Evolutionary conservation across 108 stramenopile genomes (phyloP).

Genomic region (Pseudonitzschia pungens): DNA sequence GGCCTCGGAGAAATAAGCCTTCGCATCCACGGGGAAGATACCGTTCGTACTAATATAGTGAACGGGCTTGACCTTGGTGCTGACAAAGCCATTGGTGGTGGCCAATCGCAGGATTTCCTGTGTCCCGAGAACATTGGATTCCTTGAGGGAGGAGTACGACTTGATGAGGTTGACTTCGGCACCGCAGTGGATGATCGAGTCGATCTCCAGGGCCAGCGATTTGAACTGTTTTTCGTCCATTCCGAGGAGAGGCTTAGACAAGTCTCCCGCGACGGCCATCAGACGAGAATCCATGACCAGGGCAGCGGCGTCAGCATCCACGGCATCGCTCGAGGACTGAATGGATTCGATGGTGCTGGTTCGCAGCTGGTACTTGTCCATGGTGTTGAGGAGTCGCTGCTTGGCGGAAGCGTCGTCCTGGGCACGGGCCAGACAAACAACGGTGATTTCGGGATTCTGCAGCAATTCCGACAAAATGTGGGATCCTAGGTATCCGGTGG

Average conservation of each 20-base stretch:
- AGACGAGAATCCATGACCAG: slow-evolving; percentile 35
- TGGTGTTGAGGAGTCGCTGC: slow-evolving; percentile 35
- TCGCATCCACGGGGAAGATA: slow-evolving; percentile 61
- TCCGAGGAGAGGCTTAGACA: slow-evolving; percentile 60
- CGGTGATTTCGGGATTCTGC: slow-evolving; percentile 45
- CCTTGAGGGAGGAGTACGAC: slow-evolving; percentile 62
- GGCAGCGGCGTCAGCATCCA: slow-evolving; percentile 6
- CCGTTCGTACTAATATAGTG: slow-evolving; percentile 72
- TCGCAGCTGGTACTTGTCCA: slow-evolving; percentile 39
- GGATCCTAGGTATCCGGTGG: slow-evolving; percentile 71
- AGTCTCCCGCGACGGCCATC: slow-evolving; percentile 56
- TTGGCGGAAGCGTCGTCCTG: slow-evolving; percentile 41
- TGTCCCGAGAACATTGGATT: slow-evolving; percentile 76
- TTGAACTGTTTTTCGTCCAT: slow-evolving; percentile 56
- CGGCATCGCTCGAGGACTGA: neutral
- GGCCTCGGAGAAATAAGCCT: slow-evolving; percentile 17
- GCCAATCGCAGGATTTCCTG: slow-evolving; percentile 68
- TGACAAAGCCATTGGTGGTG: slow-evolving; percentile 51
- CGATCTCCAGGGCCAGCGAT: slow-evolving; percentile 56
- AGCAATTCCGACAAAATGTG: slow-evolving; percentile 66
- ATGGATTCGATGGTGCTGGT: neutral
- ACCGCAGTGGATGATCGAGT: slow-evolving; percentile 78
- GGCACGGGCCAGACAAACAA: slow-evolving; percentile 66
- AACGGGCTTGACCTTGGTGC: slow-evolving; percentile 57
- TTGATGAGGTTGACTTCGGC: slow-evolving; percentile 73